phyloP scores from a whole-genome alignment of 257 asterid genomes.

The Jasminum sambac region DNA sequence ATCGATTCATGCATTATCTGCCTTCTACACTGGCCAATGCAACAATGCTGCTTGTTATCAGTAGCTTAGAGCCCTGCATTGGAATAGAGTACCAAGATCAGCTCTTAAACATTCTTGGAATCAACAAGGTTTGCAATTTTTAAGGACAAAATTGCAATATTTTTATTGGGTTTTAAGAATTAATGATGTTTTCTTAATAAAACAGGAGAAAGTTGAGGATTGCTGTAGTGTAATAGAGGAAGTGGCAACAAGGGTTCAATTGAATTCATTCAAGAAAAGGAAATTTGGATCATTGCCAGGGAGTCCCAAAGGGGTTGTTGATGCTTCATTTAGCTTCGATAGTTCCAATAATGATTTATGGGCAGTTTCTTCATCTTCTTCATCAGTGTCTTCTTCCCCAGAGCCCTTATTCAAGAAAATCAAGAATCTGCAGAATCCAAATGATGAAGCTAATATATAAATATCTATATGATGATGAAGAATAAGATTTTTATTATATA shows the following conservation, averaged over 20 bases:
- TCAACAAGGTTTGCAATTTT: constrained; percentile 47
- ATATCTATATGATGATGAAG: constrained; percentile 4
- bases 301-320: constrained; percentile 80
- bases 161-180: not conserved
- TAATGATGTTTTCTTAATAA: not conserved
- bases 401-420: constrained; percentile 60
- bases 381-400: constrained; percentile 70
- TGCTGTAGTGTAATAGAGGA: constrained; percentile 58
- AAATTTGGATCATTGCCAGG: constrained; percentile 51
- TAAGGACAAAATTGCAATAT: not conserved
- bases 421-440: constrained; percentile 25
- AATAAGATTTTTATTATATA: constrained; percentile 16
- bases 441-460: not conserved
- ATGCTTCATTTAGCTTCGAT: constrained; percentile 57
- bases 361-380: constrained; percentile 31
- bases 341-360: constrained; percentile 49
- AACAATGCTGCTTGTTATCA: constrained; percentile 63
- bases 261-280: constrained; percentile 47
- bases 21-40: constrained; percentile 90
- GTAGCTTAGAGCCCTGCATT: constrained; percentile 54
- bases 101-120: constrained; percentile 60
- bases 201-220: constrained; percentile 66
- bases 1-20: constrained; percentile 23
- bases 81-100: constrained; percentile 55
- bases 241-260: constrained; percentile 40